Percentiles rank a stretch among this genome's conserved stretches.
Evolutionary conservation across 192 early-diverging fungal species (phyloP).

Genomic region (Pilaira anomala): DNA sequence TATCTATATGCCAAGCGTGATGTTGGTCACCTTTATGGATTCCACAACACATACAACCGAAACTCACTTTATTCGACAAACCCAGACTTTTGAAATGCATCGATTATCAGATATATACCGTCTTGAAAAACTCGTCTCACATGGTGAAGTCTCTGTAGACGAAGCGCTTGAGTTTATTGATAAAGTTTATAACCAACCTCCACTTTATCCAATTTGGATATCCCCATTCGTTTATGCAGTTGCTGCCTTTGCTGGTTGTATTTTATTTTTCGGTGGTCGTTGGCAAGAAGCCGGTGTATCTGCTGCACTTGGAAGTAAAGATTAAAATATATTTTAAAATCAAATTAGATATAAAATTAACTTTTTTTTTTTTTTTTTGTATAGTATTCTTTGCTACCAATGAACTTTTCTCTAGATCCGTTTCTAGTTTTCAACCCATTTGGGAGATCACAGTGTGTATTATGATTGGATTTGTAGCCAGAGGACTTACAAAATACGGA

Average conservation of each 20-base stretch:
- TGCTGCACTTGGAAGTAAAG: slow-evolving; percentile 40
- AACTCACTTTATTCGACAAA: slow-evolving; percentile 63
- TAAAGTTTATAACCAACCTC: slow-evolving; percentile 51
- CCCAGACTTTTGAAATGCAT: slow-evolving; percentile 65
- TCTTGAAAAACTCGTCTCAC: slow-evolving; percentile 59
- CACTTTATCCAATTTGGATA: slow-evolving; percentile 57
- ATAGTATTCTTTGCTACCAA: slow-evolving; percentile 44
- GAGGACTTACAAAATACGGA: slow-evolving; percentile 36
- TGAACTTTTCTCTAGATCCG: slow-evolving; percentile 50
- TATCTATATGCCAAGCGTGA: slow-evolving; percentile 66
- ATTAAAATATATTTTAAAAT: no score
- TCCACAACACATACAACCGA: slow-evolving; percentile 71
- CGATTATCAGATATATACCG: slow-evolving; percentile 61
- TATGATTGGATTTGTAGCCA: slow-evolving; percentile 43
- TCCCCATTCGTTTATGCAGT: slow-evolving; percentile 53
- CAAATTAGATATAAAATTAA: no score
- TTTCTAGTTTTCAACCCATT: slow-evolving; percentile 45
- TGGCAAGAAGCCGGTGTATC: slow-evolving; percentile 65
- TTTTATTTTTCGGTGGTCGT: slow-evolving; percentile 66
- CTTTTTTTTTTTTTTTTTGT: slow-evolving; percentile 20
- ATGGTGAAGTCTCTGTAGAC: slow-evolving; percentile 57
- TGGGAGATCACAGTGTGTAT: slow-evolving; percentile 48
- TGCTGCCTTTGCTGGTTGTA: slow-evolving; percentile 55
- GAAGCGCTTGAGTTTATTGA: slow-evolving; percentile 63
- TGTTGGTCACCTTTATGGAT: slow-evolving; percentile 72